Percentiles rank a stretch among this genome's conserved stretches.
Evolutionary conservation across 2,329 filamentous ascomycete genomes (phyloP).

Genomic region (Fusarium phyllophilum): DNA sequence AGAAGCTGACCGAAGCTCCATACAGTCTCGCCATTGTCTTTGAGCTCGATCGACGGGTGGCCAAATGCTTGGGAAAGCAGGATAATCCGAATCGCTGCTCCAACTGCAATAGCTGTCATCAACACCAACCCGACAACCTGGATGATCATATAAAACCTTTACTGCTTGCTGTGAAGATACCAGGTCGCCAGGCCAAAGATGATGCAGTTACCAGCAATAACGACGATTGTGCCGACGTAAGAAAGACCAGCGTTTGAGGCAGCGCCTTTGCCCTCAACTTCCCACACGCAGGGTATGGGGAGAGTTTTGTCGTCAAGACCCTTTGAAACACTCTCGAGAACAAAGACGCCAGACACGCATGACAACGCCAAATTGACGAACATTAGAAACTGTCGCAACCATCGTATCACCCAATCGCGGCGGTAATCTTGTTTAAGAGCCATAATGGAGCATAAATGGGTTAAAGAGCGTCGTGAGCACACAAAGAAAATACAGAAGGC

Average conservation of each 20-base stretch:
- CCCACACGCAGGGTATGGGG: slow-evolving; percentile 71
- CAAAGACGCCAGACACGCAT: slow-evolving; percentile 64
- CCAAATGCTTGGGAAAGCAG: slow-evolving; percentile 69
- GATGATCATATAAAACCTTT: slow-evolving; percentile 64
- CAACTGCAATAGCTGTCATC: slow-evolving; percentile 67
- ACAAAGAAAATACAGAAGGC: slow-evolving; percentile 6
- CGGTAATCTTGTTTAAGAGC: slow-evolving; percentile 72
- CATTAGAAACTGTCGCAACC: slow-evolving; percentile 74
- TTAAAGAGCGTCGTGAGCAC: slow-evolving; percentile 10
- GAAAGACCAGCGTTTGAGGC: slow-evolving; percentile 57
- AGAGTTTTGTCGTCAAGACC: slow-evolving; percentile 62
- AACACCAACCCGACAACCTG: slow-evolving; percentile 64
- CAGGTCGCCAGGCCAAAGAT: slow-evolving; percentile 70
- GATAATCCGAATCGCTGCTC: slow-evolving; percentile 66
- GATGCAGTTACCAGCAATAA: slow-evolving; percentile 67
- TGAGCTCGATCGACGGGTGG: slow-evolving; percentile 40
- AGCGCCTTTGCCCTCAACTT: slow-evolving; percentile 51
- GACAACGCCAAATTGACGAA: slow-evolving; percentile 70
- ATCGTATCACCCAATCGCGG: slow-evolving; percentile 72
- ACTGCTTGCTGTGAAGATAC: slow-evolving; percentile 69
- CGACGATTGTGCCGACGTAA: slow-evolving; percentile 68
- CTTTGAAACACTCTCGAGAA: slow-evolving; percentile 64
- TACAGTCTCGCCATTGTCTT: slow-evolving; percentile 37
- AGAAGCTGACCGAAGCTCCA: slow-evolving; percentile 43
- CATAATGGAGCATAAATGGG: slow-evolving; percentile 53